Conservation (phyloP, 208 protist genomes). For the Novymonas esmeraldas region DNA sequence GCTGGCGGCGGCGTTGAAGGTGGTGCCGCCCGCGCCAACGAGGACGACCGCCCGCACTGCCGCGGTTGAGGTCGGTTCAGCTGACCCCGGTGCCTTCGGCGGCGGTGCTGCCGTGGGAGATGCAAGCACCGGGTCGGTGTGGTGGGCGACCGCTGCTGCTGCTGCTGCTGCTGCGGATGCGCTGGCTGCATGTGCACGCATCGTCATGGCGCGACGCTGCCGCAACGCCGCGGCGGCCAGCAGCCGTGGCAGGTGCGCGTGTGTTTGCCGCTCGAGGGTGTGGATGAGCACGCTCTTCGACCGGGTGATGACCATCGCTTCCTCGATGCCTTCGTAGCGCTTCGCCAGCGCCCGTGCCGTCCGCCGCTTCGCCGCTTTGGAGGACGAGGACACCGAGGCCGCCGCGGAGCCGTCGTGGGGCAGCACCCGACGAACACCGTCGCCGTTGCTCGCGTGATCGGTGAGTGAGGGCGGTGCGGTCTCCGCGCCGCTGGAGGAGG, state of each 20-base stretch:
- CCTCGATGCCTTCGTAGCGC: conserved; percentile 56
- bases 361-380: conserved; percentile 1
- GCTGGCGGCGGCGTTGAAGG: conserved; percentile 1
- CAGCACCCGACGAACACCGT: not conserved
- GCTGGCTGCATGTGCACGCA: not conserved
- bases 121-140: not conserved
- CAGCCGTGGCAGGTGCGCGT: conserved; percentile 21
- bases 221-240: conserved; percentile 23
- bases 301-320: conserved; percentile 67
- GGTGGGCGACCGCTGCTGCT: conserved; percentile 4
- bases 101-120: not conserved
- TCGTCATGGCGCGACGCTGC: conserved; percentile 19
- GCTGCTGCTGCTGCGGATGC: not conserved
- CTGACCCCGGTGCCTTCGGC: not conserved
- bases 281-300: conserved; percentile 61
- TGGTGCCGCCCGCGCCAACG: conserved; percentile 6
- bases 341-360: conserved; percentile 15
- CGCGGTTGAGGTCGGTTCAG: not conserved
- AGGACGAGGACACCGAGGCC: not conserved
- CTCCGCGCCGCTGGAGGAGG: not conserved
- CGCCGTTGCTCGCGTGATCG: not conserved
- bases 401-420: not conserved
- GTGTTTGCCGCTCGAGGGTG: conserved; percentile 35
- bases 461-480: conserved; percentile 13
- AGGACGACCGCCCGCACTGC: conserved; percentile 16